Percentiles rank a stretch among this genome's conserved stretches.
These are phyloP conservation scores for Apophysomyces trapeziformis DNA, from an alignment of 371 early-diverging fungal species.

Conservation along the genomic window DNA sequence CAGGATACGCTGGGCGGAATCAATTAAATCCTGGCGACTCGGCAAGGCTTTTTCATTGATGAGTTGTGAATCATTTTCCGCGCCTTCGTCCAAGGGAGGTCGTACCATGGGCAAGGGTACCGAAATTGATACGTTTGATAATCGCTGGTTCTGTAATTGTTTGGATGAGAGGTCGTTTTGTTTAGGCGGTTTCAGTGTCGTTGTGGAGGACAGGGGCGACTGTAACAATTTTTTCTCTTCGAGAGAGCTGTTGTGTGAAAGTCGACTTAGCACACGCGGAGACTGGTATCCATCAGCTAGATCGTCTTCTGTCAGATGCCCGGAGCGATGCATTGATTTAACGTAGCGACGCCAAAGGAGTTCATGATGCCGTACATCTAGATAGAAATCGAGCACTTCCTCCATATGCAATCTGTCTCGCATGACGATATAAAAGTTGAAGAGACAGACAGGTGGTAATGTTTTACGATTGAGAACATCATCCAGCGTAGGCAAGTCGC, in stretches of 20 bases:
- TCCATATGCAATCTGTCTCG: conserved; percentile 62
- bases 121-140: conserved; percentile 4
- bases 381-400: conserved; percentile 70
- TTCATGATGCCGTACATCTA: conserved; percentile 71
- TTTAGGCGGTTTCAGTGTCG: conserved; percentile 6
- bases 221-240: conserved; percentile 22
- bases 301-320: conserved; percentile 45
- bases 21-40: conserved; percentile 57
- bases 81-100: conserved; percentile 12
- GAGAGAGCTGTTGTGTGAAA: conserved; percentile 30
- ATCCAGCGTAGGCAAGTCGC: conserved; percentile 57
- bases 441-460: conserved; percentile 69
- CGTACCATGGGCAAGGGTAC: conserved; percentile 14
- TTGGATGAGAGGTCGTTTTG: conserved; percentile 11
- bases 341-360: conserved; percentile 62
- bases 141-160: conserved; percentile 15
- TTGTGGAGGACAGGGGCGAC: conserved; percentile 17
- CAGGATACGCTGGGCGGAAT: conserved; percentile 64
- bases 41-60: conserved; percentile 27
- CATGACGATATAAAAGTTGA: conserved; percentile 70
- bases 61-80: neutral
- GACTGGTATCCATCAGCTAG: conserved; percentile 46
- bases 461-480: conserved; percentile 67
- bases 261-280: conserved; percentile 36
- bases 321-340: conserved; percentile 46